Evolutionary conservation across 805 yeast species (phyloP).

Genomic region (Saccharomycopsis malanga): DNA sequence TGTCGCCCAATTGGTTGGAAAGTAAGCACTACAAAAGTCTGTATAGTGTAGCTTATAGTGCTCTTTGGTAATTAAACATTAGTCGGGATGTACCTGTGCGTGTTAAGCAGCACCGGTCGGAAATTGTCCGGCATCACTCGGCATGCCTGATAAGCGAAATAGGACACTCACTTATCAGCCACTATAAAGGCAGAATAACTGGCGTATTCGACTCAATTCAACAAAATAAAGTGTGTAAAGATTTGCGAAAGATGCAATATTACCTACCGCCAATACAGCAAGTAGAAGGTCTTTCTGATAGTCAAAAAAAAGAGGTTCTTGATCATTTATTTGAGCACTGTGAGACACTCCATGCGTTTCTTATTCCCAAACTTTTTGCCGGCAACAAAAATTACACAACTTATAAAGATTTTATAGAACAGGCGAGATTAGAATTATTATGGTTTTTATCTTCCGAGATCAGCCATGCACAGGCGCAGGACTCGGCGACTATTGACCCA

Average conservation of each 20-base stretch:
- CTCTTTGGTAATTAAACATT: too few species aligned
- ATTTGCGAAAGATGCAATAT: conserved; percentile 7
- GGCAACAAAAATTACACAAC: conserved; percentile 22
- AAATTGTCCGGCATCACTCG: too few species aligned
- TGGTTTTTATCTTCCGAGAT: conserved; percentile 25
- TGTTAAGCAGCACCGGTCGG: too few species aligned
- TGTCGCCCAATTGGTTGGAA: too few species aligned
- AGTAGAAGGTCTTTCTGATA: neutral
- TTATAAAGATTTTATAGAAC: conserved; percentile 39
- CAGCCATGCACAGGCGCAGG: conserved; percentile 25
- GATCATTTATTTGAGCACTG: conserved; percentile 64
- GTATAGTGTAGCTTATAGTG: too few species aligned
- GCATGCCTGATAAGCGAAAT: too few species aligned
- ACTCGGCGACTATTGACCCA: conserved; percentile 23
- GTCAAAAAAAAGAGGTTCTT: conserved; percentile 31
- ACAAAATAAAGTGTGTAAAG: too few species aligned
- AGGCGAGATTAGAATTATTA: conserved; percentile 34
- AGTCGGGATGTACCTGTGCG: too few species aligned
- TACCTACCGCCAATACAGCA: conserved; percentile 7
- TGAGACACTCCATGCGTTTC: conserved; percentile 35
- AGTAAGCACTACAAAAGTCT: too few species aligned
- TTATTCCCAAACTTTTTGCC: conserved; percentile 28
- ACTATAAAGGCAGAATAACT: too few species aligned
- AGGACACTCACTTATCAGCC: too few species aligned
- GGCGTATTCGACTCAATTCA: too few species aligned